Conservation (phyloP, 352 stramenopile species). For the Globisporangium okanoganense region DNA sequence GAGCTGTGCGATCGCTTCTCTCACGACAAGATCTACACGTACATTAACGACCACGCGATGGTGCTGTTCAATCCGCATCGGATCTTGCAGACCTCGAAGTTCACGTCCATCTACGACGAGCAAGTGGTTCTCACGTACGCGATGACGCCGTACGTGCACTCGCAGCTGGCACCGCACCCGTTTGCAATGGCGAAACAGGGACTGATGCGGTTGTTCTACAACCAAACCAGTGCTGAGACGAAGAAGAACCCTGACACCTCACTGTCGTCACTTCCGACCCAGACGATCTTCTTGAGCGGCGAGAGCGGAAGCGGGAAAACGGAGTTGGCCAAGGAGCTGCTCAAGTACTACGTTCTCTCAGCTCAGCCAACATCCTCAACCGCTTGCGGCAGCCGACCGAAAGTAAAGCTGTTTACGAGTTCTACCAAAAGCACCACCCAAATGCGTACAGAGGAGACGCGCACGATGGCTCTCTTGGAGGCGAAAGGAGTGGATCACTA, state of each 20-base stretch:
- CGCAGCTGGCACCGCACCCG: conserved; percentile 50
- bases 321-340: conserved; percentile 68
- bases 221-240: not conserved
- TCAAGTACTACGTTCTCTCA: conserved; percentile 72
- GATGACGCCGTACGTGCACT: conserved; percentile 35
- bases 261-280: conserved; percentile 2
- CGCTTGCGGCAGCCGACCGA: conserved; percentile 16
- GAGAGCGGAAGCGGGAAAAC: conserved; percentile 78
- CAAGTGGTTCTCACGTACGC: conserved; percentile 66
- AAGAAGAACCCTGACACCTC: not conserved
- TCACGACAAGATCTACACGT: conserved; percentile 55
- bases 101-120: conserved; percentile 84
- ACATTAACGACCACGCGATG: conserved; percentile 57
- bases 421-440: conserved; percentile 82
- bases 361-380: conserved; percentile 33
- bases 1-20: conserved; percentile 36
- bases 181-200: conserved; percentile 74
- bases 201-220: conserved; percentile 43
- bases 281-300: conserved; percentile 49
- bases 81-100: conserved; percentile 64
- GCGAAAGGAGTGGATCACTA: conserved; percentile 62
- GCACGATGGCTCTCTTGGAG: conserved; percentile 71
- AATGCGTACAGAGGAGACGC: conserved; percentile 73
- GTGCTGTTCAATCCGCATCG: conserved; percentile 70
- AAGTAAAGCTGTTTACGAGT: conserved; percentile 70